Conservation (phyloP, 1,139 yeast species). For the Groenewaldozyma auringiensis region DNA sequence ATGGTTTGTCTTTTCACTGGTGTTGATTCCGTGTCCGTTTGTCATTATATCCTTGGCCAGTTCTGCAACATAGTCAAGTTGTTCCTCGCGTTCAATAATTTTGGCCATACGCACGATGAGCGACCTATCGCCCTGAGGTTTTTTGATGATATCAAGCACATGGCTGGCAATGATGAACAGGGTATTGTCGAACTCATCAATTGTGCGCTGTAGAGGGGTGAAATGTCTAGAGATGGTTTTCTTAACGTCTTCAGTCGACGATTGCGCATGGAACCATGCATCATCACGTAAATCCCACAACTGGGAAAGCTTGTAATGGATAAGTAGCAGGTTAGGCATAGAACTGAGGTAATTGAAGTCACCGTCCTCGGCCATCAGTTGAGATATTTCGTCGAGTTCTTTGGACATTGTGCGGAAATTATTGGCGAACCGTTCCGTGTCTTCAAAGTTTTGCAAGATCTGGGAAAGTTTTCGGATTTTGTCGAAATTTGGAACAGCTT, state of each 20-base stretch:
- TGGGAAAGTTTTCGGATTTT: constrained; percentile 57
- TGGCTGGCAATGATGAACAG: constrained; percentile 53
- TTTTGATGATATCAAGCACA: constrained; percentile 59
- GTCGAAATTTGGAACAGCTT: constrained; percentile 41
- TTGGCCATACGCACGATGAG: constrained; percentile 66
- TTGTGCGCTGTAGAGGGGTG: constrained; percentile 41
- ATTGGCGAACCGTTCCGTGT: constrained; percentile 56
- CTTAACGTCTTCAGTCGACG: constrained; percentile 61
- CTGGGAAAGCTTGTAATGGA: constrained; percentile 63
- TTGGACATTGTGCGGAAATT: constrained; percentile 54
- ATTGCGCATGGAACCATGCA: constrained; percentile 44
- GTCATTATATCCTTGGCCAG: constrained; percentile 42
- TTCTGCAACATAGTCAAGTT: constrained; percentile 59
- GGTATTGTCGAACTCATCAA: constrained; percentile 56
- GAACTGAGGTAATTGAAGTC: constrained; percentile 44
- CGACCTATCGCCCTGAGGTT: constrained; percentile 48
- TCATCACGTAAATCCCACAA: constrained; percentile 76
- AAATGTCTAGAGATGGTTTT: constrained; percentile 59
- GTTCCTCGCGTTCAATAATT: constrained; percentile 71
- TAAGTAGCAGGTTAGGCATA: constrained; percentile 51
- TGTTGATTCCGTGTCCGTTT: constrained; percentile 6
- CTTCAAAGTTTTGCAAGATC: constrained; percentile 64
- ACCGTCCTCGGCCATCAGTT: constrained; percentile 45
- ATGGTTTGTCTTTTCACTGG: constrained; percentile 6
- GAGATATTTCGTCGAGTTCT: constrained; percentile 44